Evolutionary conservation across 495 filamentous ascomycete genomes (phyloP).

Genomic region (Monascus purpureus): DNA sequence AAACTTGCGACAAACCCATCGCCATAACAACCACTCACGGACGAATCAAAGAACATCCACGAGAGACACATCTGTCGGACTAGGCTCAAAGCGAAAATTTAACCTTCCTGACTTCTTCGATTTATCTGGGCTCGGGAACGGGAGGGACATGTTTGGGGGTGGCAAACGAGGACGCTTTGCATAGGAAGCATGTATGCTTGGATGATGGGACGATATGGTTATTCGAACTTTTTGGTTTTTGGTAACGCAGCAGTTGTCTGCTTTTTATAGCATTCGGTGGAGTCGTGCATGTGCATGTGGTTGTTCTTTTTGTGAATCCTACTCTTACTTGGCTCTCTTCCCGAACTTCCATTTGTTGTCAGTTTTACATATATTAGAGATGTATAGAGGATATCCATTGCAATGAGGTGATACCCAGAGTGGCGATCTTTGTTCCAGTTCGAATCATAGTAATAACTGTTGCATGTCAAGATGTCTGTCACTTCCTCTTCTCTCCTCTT

Average conservation of each 20-base stretch:
- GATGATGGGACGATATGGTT: conserved; percentile 25
- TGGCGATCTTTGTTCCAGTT: conserved; percentile 6
- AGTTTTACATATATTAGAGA: conserved; percentile 11
- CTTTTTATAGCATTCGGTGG: conserved; percentile 27
- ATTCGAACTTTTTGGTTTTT: no score
- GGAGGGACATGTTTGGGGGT: conserved; percentile 50
- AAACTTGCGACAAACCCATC: conserved; percentile 33
- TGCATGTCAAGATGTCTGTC: no score
- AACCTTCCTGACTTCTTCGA: conserved; percentile 74
- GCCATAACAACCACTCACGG: conserved; percentile 30
- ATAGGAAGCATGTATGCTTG: conserved; percentile 27
- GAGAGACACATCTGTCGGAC: conserved; percentile 29
- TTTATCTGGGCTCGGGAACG: conserved; percentile 49
- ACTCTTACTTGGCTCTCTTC: no score
- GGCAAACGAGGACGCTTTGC: conserved; percentile 60
- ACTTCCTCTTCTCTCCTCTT: background rate
- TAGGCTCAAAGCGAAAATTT: conserved; percentile 67
- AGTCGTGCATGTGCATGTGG: conserved; percentile 19
- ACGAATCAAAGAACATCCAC: conserved; percentile 27
- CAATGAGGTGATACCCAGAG: conserved; percentile 27
- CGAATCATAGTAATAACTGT: no score
- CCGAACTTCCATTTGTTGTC: conserved; percentile 2
- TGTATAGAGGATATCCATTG: conserved; percentile 24
- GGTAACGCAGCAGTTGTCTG: conserved; percentile 22
- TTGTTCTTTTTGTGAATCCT: conserved; percentile 8